Base-by-base conservation (phyloP, 2,329 filamentous ascomycete genomes). In the Fusarium sp. region DNA sequence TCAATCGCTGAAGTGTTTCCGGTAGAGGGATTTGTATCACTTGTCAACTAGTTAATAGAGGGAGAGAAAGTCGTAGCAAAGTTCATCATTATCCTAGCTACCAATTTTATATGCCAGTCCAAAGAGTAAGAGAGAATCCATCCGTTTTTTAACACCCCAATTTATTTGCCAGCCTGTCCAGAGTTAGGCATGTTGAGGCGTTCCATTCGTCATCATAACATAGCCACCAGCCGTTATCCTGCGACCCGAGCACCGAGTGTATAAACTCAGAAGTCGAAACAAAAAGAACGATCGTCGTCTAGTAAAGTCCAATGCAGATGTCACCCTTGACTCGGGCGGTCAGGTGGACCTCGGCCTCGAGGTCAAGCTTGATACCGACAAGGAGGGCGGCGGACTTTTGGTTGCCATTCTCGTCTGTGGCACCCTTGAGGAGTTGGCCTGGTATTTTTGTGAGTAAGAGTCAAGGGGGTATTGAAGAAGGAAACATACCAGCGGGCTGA, bases 341-440 rank as follows among this genome's bases (percentile, higher is more conserved):
- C 67, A 89, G 77, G 75, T 89, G 86, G 42, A 89, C 85, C 75
- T 89, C 87, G 15, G 87, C 87, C 75, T 89, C 87, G 20, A 89
- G 78, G 74, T 89, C 87, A 36, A 89, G 80, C 81, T 89, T 89
- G 80, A 89, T 88, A 57, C 87, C 87, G 37, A 89, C 81, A 71
- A 89, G 81, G 42, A 89, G 80, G 3, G 85, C 86, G 6, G 87
- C 85, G 40, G 84, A 77, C 78, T 87, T 89, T 62, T 85, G 80
- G 71, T 86, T 84, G 62, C 87, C 86, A 55, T 88, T 79, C 31
- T 86, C 83, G 64, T 88, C 85, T 33, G 84, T 83, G 15, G 86
- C 82, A 12, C 87, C 87, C 76, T 84, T 85, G 65, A 89, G 83
- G 34, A 89, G 83, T 69, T 83, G 80, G 56, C 85, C 84, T 86